Conservation (phyloP, 192 early-diverging fungal species). For the Entomortierella lignicola region DNA sequence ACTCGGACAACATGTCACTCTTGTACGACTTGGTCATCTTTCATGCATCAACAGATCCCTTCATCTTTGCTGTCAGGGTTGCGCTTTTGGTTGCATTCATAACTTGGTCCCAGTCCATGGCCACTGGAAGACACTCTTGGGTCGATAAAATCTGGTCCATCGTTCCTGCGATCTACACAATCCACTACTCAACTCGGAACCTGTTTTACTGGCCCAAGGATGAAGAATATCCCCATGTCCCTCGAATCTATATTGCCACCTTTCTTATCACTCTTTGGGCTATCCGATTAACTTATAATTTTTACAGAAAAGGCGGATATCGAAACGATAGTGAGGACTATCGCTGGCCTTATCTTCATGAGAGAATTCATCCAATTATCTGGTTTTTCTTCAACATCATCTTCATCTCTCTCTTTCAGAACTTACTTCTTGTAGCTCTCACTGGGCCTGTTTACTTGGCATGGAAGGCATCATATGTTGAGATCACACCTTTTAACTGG, state of each 20-base stretch:
- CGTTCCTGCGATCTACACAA: slow-evolving; percentile 69
- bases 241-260: slow-evolving; percentile 49
- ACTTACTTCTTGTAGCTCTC: slow-evolving; percentile 72
- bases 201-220: slow-evolving; percentile 49
- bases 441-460: slow-evolving; percentile 63
- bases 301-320: slow-evolving; percentile 83
- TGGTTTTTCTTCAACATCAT: slow-evolving; percentile 71
- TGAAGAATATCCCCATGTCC: slow-evolving; percentile 16
- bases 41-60: slow-evolving; percentile 53
- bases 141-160: slow-evolving; percentile 87
- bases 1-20: slow-evolving; percentile 31
- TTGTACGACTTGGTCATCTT: slow-evolving; percentile 29
- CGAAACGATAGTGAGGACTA: slow-evolving; percentile 76
- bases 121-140: slow-evolving; percentile 60
- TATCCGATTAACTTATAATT: slow-evolving; percentile 81
- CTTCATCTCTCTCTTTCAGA: slow-evolving; percentile 83
- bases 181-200: slow-evolving; percentile 66
- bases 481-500: slow-evolving; percentile 35
- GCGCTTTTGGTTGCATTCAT: slow-evolving; percentile 24
- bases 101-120: slow-evolving; percentile 56
- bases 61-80: slow-evolving; percentile 40
- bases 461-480: slow-evolving; percentile 21
- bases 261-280: slow-evolving; percentile 76
- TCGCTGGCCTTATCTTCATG: slow-evolving; percentile 70
- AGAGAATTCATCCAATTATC: background rate